A percentile compares a stretch with the other conserved stretches of the same genome.
These are phyloP conservation scores for Taiozyma sp. DNA, from an alignment of 1,139 yeast species.

Conservation along the genomic window DNA sequence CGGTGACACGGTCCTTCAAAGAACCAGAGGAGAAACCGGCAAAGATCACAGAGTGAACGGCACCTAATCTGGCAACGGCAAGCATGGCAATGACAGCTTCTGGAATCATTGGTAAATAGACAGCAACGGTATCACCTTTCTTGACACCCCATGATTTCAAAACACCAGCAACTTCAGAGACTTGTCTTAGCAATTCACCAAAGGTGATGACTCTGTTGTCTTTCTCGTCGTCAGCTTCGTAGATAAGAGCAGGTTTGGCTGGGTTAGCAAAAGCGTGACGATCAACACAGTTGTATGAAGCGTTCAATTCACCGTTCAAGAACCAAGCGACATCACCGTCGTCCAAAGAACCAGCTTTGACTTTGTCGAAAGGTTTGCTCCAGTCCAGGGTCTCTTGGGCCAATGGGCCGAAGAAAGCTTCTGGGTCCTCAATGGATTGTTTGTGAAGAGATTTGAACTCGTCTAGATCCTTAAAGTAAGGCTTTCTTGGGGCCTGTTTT, in stretches of 20 bases:
- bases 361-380: constrained; percentile 80
- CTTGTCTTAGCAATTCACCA: constrained; percentile 83
- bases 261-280: constrained; percentile 90
- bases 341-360: constrained; percentile 65
- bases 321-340: constrained; percentile 93
- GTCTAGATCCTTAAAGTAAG: constrained; percentile 47
- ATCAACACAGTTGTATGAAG: constrained; percentile 94
- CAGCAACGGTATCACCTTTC: constrained; percentile 95
- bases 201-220: constrained; percentile 75
- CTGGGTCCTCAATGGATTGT: constrained; percentile 79
- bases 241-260: constrained; percentile 82
- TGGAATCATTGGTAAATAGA: constrained; percentile 96
- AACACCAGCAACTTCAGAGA: constrained; percentile 85
- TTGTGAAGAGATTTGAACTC: constrained; percentile 72
- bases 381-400: constrained; percentile 79
- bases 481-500: constrained; percentile 56
- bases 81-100: constrained; percentile 93
- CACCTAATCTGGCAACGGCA: constrained; percentile 94
- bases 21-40: constrained; percentile 98
- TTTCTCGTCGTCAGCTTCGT: constrained; percentile 90
- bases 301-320: constrained; percentile 88
- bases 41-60: constrained; percentile 92
- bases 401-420: constrained; percentile 74
- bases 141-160: constrained; percentile 81
- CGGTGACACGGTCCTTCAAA: constrained; percentile 82